phyloP scores from a whole-genome alignment of 345 rosid genomes.

The Eucalyptus erythrocorys region DNA sequence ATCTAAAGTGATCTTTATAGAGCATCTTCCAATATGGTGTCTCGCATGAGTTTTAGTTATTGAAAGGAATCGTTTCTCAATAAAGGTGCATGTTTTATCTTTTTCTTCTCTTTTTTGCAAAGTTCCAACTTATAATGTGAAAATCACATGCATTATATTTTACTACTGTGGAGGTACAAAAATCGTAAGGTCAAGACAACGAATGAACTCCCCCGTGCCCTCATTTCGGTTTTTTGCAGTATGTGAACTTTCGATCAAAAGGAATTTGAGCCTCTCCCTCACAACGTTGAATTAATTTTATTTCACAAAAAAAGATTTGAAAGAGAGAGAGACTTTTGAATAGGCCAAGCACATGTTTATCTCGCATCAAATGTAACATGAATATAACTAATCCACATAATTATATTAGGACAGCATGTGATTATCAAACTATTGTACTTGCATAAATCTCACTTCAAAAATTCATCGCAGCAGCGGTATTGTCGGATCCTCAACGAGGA shows the following conservation, averaged over 20 bases:
- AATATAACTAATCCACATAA: not conserved
- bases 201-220: not conserved
- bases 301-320: not conserved
- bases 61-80: not conserved
- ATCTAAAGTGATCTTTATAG: not conserved
- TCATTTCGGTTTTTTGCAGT: not conserved
- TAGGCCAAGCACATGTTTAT: not conserved
- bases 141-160: not conserved
- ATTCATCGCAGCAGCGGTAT: not conserved
- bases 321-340: not conserved
- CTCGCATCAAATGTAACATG: not conserved
- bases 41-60: not conserved
- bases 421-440: not conserved
- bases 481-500: not conserved
- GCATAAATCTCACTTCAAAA: not conserved
- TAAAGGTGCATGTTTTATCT: too few species aligned
- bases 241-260: not conserved
- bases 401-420: not conserved
- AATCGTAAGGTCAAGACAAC: not conserved
- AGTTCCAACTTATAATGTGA: not conserved
- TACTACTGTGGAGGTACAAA: not conserved
- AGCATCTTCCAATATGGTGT: not conserved
- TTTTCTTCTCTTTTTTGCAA: not conserved
- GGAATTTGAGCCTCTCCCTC: not conserved
- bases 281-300: not conserved